These are phyloP conservation scores for Papiliotrema laurentii DNA, from an alignment of 1,284 basidiomycete species.

Conservation along the genomic window DNA sequence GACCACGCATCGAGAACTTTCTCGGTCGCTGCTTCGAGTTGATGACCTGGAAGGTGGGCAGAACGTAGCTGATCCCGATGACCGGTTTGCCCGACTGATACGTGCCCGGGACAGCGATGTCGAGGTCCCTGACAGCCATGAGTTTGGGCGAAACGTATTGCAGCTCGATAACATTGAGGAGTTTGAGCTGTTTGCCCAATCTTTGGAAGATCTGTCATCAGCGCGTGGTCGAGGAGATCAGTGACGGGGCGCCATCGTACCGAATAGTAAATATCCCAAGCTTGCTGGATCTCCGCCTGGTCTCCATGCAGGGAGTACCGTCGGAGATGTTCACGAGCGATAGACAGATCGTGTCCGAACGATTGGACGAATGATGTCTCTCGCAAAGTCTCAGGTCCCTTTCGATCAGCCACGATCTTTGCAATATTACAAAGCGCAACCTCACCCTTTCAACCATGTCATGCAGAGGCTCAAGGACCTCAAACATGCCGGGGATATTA, in stretches of 20 bases:
- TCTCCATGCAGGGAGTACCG: slow-evolving; percentile 85
- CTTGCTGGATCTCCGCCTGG: slow-evolving; percentile 85
- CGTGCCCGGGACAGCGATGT: slow-evolving; percentile 93
- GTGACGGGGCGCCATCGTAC: slow-evolving; percentile 25
- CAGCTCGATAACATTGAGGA: slow-evolving; percentile 85
- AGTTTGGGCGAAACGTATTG: slow-evolving; percentile 97
- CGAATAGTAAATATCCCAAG: slow-evolving; percentile 99
- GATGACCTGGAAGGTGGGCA: slow-evolving; percentile 85
- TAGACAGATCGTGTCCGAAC: slow-evolving; percentile 87
- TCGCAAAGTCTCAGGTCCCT: slow-evolving; percentile 89
- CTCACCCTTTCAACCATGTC: slow-evolving; percentile 83
- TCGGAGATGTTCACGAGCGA: slow-evolving; percentile 88
- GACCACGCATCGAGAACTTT: slow-evolving; percentile 80
- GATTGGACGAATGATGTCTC: slow-evolving; percentile 95
- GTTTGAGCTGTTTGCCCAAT: slow-evolving; percentile 88
- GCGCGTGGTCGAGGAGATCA: not conserved
- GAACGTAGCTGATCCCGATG: slow-evolving; percentile 77
- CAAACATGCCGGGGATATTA: slow-evolving; percentile 99
- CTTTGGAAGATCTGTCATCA: slow-evolving; percentile 82
- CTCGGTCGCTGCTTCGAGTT: slow-evolving; percentile 98
- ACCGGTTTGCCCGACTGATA: slow-evolving; percentile 87
- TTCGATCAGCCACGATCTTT: slow-evolving; percentile 2
- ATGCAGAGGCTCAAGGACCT: slow-evolving; percentile 86
- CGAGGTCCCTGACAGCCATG: slow-evolving; percentile 81
- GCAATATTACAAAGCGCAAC: slow-evolving; percentile 6